Percentiles rank a stretch among this genome's conserved stretches.
These are phyloP conservation scores for Kazachstania africana DNA, from an alignment of 805 yeast species.

Conservation along the genomic window DNA sequence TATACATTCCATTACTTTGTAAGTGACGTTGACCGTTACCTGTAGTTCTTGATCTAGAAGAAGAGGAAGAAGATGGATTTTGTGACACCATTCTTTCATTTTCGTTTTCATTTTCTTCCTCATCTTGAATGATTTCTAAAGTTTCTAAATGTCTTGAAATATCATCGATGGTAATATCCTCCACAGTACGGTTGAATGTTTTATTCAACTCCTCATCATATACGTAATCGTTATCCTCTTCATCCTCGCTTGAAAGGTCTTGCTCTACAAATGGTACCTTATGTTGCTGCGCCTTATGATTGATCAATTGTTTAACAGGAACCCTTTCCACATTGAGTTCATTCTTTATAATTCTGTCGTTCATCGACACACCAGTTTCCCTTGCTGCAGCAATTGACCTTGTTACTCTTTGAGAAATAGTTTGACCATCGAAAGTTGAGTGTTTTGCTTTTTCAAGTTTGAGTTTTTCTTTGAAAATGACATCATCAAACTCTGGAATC, in stretches of 20 bases:
- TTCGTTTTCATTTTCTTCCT: conserved; percentile 1
- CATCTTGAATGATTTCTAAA: conserved; percentile 19
- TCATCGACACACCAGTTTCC: conserved; percentile 1
- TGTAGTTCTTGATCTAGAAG: neutral
- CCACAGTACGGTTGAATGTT: conserved; percentile 28
- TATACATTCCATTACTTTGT: conserved; percentile 13
- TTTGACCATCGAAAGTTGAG: neutral
- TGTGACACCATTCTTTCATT: neutral
- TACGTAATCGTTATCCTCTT: conserved; percentile 27
- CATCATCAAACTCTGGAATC: conserved; percentile 36
- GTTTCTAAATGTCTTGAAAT: conserved; percentile 28
- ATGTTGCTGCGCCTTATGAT: conserved; percentile 1
- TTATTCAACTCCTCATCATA: conserved; percentile 27
- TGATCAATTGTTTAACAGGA: neutral
- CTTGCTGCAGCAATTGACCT: conserved; percentile 11
- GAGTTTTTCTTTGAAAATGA: conserved; percentile 11
- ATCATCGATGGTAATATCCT: conserved; percentile 29
- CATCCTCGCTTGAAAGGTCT: conserved; percentile 23
- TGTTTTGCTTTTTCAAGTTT: neutral
- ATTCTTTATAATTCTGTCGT: conserved; percentile 1
- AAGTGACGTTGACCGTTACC: conserved; percentile 3
- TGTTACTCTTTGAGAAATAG: conserved; percentile 16
- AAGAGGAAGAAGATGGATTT: neutral
- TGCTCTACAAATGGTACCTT: conserved; percentile 21
- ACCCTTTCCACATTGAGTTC: neutral